These are phyloP conservation scores for Russula earlei DNA, from an alignment of 768 basidiomycete species.

Conservation along the genomic window DNA sequence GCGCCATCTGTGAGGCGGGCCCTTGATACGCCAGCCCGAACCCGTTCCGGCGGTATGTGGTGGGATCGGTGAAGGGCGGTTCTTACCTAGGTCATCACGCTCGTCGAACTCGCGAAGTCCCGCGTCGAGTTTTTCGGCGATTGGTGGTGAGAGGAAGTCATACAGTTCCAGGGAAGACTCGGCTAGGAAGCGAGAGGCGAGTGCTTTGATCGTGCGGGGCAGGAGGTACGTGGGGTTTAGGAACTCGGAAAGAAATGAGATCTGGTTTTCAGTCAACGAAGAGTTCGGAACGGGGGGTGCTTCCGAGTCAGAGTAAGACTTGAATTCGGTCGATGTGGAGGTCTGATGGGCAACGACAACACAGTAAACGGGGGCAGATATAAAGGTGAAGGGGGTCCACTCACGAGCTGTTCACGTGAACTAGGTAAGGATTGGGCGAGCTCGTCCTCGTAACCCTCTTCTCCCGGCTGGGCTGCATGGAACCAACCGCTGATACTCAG, in stretches of 20 bases:
- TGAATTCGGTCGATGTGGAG: slow-evolving; percentile 54
- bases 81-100: slow-evolving; percentile 47
- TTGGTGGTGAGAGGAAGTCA: slow-evolving; percentile 63
- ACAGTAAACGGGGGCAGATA: slow-evolving; percentile 6
- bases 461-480: slow-evolving; percentile 83
- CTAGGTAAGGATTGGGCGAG: slow-evolving; percentile 44
- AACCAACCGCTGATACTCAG: slow-evolving; percentile 97
- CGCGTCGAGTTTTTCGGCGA: slow-evolving; percentile 58
- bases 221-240: slow-evolving; percentile 89
- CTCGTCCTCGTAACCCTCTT: slow-evolving; percentile 71
- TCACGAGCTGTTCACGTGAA: slow-evolving; percentile 87
- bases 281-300: slow-evolving; percentile 43
- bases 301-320: slow-evolving; percentile 31
- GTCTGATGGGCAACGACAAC: slow-evolving; percentile 33
- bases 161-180: slow-evolving; percentile 87
- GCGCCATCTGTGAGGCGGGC: slow-evolving; percentile 92
- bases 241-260: slow-evolving; percentile 70
- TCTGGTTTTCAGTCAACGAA: slow-evolving; percentile 47
- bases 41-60: slow-evolving; percentile 55
- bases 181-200: slow-evolving; percentile 71
- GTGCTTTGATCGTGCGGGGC: slow-evolving; percentile 65
- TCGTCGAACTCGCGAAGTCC: slow-evolving; percentile 56
- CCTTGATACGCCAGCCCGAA: slow-evolving; percentile 58
- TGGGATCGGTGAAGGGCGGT: slow-evolving; percentile 48
- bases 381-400: slow-evolving; percentile 27